Evolutionary conservation across 352 stramenopile genomes (phyloP).

Genomic region (Peronospora tabacina): DNA sequence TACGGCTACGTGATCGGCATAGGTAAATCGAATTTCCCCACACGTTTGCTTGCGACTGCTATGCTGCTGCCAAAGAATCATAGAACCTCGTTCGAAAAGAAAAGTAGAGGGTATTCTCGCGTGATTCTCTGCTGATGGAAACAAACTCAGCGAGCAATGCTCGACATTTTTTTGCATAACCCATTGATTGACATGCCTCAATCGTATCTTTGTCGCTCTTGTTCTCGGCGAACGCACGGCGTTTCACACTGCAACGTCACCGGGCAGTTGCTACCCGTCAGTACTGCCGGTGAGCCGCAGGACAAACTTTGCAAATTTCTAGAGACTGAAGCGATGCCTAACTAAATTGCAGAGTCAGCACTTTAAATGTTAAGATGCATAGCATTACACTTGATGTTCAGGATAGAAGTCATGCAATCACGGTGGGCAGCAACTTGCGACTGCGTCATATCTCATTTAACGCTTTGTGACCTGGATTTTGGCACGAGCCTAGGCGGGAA

Average conservation of each 20-base stretch:
- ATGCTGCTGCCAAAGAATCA: slow-evolving; percentile 8
- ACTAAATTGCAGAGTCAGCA: slow-evolving; percentile 2
- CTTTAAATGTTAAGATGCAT: slow-evolving; percentile 1
- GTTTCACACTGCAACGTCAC: slow-evolving; percentile 63
- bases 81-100: background rate
- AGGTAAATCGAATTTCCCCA: background rate
- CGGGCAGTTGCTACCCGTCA: background rate
- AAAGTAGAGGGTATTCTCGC: background rate
- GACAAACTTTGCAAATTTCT: background rate
- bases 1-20: background rate
- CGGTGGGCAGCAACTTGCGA: slow-evolving; percentile 2
- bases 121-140: slow-evolving; percentile 52
- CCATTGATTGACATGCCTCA: slow-evolving; percentile 17
- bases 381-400: background rate
- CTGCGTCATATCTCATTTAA: slow-evolving; percentile 5
- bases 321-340: background rate
- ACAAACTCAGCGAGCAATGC: slow-evolving; percentile 92
- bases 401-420: background rate
- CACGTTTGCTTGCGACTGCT: too few relatives aligned
- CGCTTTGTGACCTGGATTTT: slow-evolving; percentile 5
- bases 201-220: slow-evolving; percentile 9
- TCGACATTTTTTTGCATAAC: slow-evolving; percentile 97
- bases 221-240: slow-evolving; percentile 19
- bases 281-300: background rate
- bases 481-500: background rate